A percentile compares a stretch with the other conserved stretches of the same genome.
phyloP scores from a whole-genome alignment of 495 filamentous ascomycete species.

The Annulohypoxylon moriforme region DNA sequence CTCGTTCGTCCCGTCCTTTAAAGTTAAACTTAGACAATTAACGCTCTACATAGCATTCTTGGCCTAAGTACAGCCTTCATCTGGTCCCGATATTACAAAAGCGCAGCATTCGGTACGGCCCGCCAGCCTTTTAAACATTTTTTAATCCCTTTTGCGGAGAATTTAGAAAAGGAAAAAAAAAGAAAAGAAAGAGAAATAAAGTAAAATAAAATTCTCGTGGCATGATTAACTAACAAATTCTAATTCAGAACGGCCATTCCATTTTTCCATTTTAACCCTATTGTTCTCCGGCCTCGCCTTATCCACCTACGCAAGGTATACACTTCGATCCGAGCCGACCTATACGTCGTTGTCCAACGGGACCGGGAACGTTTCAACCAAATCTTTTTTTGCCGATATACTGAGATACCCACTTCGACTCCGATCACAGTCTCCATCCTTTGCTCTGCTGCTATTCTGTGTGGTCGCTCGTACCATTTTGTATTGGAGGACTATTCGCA shows the following conservation, averaged over 20 bases:
- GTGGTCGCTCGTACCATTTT: constrained; percentile 39
- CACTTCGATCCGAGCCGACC: constrained; percentile 22
- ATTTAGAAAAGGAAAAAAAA: not conserved
- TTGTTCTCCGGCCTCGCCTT: constrained; percentile 34
- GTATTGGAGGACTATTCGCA: constrained; percentile 44
- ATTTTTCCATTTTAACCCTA: constrained; percentile 43
- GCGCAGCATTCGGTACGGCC: constrained; percentile 43
- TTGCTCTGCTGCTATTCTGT: constrained; percentile 35
- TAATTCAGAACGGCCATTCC: constrained; percentile 43
- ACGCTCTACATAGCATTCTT: constrained; percentile 23
- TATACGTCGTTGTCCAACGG: constrained; percentile 10
- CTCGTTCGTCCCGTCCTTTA: not conserved
- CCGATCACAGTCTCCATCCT: constrained; percentile 25
- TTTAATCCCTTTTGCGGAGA: not conserved
- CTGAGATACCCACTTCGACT: constrained; percentile 29
- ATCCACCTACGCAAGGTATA: constrained; percentile 31
- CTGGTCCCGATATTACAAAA: constrained; percentile 44
- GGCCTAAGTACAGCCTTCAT: constrained; percentile 30
- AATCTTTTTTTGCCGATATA: constrained; percentile 21
- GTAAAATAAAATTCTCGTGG: constrained; percentile 1
- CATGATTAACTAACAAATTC: constrained; percentile 9
- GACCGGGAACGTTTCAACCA: constrained; percentile 13
- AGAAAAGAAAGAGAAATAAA: too few relatives aligned
- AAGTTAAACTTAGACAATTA: constrained; percentile 15
- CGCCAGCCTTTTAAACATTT: not conserved